phyloP scores from a whole-genome alignment of 1,284 basidiomycete species.

The Rhodotorula sp. region DNA sequence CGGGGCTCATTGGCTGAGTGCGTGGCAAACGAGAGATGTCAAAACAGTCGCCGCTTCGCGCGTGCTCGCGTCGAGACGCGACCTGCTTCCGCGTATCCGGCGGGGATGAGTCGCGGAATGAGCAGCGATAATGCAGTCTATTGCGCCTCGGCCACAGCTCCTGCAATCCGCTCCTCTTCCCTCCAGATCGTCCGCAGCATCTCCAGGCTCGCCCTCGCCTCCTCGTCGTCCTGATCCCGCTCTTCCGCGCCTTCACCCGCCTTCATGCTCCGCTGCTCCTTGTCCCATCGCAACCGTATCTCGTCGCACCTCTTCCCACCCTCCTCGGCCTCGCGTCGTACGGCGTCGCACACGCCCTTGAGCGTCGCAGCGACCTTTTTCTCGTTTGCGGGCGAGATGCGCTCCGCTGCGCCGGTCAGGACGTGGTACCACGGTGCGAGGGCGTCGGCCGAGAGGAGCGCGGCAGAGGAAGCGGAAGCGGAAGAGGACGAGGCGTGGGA shows the following conservation, averaged over 20 bases:
- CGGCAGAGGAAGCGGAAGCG: not conserved
- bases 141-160: conserved; percentile 4
- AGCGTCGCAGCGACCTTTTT: conserved; percentile 16
- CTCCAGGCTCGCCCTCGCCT: not conserved
- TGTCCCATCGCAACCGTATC: conserved; percentile 10
- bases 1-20: not conserved
- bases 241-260: too few relatives aligned
- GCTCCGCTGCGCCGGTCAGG: conserved; percentile 31
- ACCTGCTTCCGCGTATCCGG: too few relatives aligned
- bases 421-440: conserved; percentile 38
- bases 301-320: conserved; percentile 15
- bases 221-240: not conserved
- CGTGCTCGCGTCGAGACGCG: not conserved
- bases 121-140: not conserved
- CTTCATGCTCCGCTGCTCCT: not conserved
- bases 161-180: conserved; percentile 29
- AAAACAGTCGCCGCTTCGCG: not conserved
- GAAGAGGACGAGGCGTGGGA: not conserved
- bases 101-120: too few relatives aligned
- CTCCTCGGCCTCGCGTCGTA: conserved; percentile 7
- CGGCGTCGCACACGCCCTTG: conserved; percentile 1
- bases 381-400: conserved; percentile 38
- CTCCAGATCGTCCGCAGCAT: conserved; percentile 34
- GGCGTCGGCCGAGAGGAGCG: conserved; percentile 4
- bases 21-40: not conserved